phyloP scores from a whole-genome alignment of 2,329 filamentous ascomycete genomes.

The Fusarium agapanthi region DNA sequence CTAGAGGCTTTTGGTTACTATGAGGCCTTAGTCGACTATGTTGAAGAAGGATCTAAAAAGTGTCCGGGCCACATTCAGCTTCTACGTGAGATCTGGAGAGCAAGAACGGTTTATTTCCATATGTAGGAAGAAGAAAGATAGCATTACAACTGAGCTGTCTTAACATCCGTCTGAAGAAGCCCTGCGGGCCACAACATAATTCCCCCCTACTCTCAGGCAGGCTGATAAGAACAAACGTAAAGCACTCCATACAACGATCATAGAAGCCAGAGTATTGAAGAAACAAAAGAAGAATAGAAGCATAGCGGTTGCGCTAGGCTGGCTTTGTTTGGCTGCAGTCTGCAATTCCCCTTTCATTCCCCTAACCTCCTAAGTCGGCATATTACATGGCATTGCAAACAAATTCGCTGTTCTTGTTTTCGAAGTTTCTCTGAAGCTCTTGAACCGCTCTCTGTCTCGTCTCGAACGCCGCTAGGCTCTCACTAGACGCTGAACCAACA shows the following conservation, averaged over 20 bases:
- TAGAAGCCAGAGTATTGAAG: neutral
- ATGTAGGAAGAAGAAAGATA: too few relatives aligned
- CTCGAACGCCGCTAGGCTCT: accelerated
- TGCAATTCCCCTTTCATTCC: neutral
- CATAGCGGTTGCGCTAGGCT: neutral
- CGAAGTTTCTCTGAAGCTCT: accelerated
- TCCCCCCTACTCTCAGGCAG: neutral
- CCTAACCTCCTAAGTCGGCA: too few relatives aligned
- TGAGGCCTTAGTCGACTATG: neutral
- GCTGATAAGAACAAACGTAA: neutral
- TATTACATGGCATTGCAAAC: neutral
- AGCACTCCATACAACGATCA: neutral
- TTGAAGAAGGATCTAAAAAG: neutral
- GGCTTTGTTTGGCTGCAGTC: neutral
- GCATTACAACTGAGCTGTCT: too few relatives aligned
- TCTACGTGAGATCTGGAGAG: too few relatives aligned
- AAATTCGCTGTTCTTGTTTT: too few relatives aligned
- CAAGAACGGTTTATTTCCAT: too few relatives aligned
- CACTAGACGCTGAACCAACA: accelerated
- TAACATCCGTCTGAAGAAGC: too few relatives aligned
- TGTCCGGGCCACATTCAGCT: neutral
- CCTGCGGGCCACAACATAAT: neutral
- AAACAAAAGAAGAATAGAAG: too few relatives aligned
- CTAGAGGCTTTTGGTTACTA: neutral
- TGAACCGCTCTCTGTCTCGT: too few relatives aligned